A percentile compares a stretch with the other conserved stretches of the same genome.
phyloP scores from a whole-genome alignment of 116 monocot genomes.

The Iris pallida region DNA sequence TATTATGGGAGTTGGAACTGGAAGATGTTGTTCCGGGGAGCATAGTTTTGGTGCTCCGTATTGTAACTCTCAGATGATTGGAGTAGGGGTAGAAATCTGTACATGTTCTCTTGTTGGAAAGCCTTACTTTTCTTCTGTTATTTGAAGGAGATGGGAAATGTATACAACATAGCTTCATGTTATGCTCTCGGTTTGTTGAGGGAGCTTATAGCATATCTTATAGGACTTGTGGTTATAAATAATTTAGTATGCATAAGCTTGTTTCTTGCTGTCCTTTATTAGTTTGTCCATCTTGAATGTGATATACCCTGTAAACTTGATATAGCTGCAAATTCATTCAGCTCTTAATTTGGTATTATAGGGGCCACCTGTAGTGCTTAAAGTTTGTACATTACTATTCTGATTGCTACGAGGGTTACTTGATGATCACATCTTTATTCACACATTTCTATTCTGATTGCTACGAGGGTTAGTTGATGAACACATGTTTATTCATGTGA shows the following conservation, averaged over 20 bases:
- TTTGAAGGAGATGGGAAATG: neutral
- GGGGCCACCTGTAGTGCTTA: too few relatives aligned
- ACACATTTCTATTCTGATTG: too few relatives aligned
- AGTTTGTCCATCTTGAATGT: neutral
- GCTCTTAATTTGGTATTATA: too few relatives aligned
- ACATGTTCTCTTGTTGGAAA: constrained; percentile 19
- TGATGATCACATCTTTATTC: too few relatives aligned
- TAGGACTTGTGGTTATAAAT: neutral
- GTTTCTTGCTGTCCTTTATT: neutral
- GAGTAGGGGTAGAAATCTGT: constrained; percentile 22
- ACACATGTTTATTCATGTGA: too few relatives aligned
- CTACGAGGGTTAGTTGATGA: too few relatives aligned
- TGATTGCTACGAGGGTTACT: too few relatives aligned
- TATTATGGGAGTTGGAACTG: constrained; percentile 18
- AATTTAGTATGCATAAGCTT: neutral
- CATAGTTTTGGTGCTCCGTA: constrained; percentile 40
- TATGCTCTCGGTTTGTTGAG: neutral
- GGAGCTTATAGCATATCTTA: neutral
- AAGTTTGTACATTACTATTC: too few relatives aligned
- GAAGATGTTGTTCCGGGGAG: constrained; percentile 32
- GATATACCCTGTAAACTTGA: neutral
- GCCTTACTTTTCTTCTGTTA: constrained; percentile 8
- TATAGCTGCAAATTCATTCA: too few relatives aligned
- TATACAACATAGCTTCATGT: neutral
- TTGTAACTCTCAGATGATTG: constrained; percentile 14